phyloP scores from a whole-genome alignment of 2,329 filamentous ascomycete species.

The Apiospora arundinis region DNA sequence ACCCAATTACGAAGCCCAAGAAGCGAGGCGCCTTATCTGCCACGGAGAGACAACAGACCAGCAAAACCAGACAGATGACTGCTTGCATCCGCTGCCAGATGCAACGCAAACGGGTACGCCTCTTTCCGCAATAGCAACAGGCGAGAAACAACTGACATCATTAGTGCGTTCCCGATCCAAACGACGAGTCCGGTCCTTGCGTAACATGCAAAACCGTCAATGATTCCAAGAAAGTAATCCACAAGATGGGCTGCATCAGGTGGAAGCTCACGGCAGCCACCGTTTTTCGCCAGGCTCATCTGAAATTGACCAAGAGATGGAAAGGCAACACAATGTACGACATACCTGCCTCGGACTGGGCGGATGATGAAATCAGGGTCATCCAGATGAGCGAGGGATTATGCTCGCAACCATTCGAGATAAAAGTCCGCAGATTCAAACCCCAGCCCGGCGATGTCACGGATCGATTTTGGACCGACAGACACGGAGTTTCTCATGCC shows the following conservation, averaged over 20 bases:
- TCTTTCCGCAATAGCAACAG: not conserved
- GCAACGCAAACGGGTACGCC: slow-evolving; percentile 50
- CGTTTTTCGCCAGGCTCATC: slow-evolving; percentile 50
- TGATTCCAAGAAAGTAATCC: slow-evolving; percentile 54
- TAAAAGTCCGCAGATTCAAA: slow-evolving; percentile 50
- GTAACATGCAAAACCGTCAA: slow-evolving; percentile 47
- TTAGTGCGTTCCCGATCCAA: slow-evolving; percentile 46
- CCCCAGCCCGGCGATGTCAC: slow-evolving; percentile 46
- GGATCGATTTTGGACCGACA: slow-evolving; percentile 46
- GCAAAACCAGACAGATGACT: slow-evolving; percentile 42
- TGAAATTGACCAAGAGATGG: slow-evolving; percentile 53
- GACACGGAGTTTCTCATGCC: slow-evolving; percentile 34
- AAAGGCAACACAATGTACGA: slow-evolving; percentile 48
- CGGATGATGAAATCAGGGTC: slow-evolving; percentile 33
- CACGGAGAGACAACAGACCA: slow-evolving; percentile 38
- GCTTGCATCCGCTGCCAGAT: slow-evolving; percentile 54
- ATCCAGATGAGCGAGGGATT: slow-evolving; percentile 49
- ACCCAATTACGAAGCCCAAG: slow-evolving; percentile 23
- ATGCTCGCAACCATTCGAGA: slow-evolving; percentile 42
- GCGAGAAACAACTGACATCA: not conserved
- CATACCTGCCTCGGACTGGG: slow-evolving; percentile 42
- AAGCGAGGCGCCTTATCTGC: slow-evolving; percentile 16
- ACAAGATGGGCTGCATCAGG: slow-evolving; percentile 51
- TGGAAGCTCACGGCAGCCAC: slow-evolving; percentile 49
- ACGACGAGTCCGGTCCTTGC: slow-evolving; percentile 44